Conservation (phyloP, 352 stramenopile species). For the Plasmopara halstedii region DNA sequence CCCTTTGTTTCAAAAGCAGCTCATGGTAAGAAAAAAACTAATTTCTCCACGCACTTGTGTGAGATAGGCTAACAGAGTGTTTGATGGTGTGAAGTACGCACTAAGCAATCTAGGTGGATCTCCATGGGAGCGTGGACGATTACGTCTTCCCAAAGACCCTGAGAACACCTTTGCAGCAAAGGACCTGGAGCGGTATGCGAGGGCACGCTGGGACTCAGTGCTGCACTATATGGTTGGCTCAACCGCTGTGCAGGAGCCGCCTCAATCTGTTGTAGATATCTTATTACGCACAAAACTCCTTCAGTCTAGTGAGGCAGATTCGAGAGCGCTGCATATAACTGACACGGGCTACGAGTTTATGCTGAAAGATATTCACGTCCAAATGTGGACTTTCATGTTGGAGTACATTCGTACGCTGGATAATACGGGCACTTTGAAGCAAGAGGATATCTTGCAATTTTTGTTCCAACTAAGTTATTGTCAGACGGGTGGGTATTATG, state of each 20-base stretch:
- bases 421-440: slow-evolving; percentile 53
- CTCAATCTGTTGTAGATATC: slow-evolving; percentile 64
- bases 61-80: background rate
- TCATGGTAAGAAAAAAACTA: slow-evolving; percentile 30
- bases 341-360: slow-evolving; percentile 89
- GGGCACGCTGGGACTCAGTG: slow-evolving; percentile 57
- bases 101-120: slow-evolving; percentile 64
- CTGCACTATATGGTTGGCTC: slow-evolving; percentile 75
- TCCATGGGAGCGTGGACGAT: slow-evolving; percentile 57
- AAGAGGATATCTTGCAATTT: slow-evolving; percentile 86
- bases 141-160: slow-evolving; percentile 32
- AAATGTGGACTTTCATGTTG: slow-evolving; percentile 89
- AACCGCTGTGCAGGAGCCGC: slow-evolving; percentile 53
- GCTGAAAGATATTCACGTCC: slow-evolving; percentile 88
- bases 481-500: slow-evolving; percentile 81
- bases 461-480: slow-evolving; percentile 87
- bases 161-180: slow-evolving; percentile 37
- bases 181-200: slow-evolving; percentile 55
- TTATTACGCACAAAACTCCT: slow-evolving; percentile 64
- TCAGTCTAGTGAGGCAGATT: slow-evolving; percentile 46
- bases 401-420: slow-evolving; percentile 85
- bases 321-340: slow-evolving; percentile 72
- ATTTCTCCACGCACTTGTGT: background rate
- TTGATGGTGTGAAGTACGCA: slow-evolving; percentile 30
- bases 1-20: slow-evolving; percentile 50